Evolutionary conservation across 2,329 filamentous ascomycete species (phyloP), one percentile per base, ranked within the genome.

Genomic region (Ceratocystis eucalypticola): DNA sequence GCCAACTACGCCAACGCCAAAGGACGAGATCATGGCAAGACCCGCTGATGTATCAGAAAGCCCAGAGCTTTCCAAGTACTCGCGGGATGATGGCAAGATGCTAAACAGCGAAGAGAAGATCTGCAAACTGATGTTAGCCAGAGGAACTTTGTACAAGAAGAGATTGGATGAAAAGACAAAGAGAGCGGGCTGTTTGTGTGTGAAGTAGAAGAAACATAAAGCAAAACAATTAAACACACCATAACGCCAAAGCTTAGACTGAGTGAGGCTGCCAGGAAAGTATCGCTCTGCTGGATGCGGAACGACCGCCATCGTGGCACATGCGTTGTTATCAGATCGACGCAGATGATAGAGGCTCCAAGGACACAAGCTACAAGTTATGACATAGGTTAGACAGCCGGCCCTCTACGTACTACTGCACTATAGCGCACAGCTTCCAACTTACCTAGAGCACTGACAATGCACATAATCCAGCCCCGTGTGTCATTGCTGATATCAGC

Each of bases 181-280:
- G 37, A 22, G 17, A 22, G n/a, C 6, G 22, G n/a, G 48, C 48
- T 20, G n/a, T 53, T 8, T 6, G 53, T 7, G 53, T 7, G 8
- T 20, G 50, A 15, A 63, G 65, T 61, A 45, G n/a, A 69, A 17
- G 55, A 57, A 63, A 44, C 20, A 48, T 3, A 2, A 3, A 7
- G 46, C 48, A 5, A 15, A 53, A 44, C 59, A 15, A 4, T 41
- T 12, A 1, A 61, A 73, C 84, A 70, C 75, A 96, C 92, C 91
- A 99, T 96, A 59, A 97, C 92, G 55, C 94, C 93, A 71, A 96
- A 96, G 74, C 91, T 96, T 70, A 99, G 77, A 75, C 92, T 96
- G 68, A 97, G 77, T 0, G 93, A 96, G 25, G 86, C 85, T 0
- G 92, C 92, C 3, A 96, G 80, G 74, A 99, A 99, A 25, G 80